Conservation (phyloP, 352 stramenopile genomes). For the Globisporangium paddicum region DNA sequence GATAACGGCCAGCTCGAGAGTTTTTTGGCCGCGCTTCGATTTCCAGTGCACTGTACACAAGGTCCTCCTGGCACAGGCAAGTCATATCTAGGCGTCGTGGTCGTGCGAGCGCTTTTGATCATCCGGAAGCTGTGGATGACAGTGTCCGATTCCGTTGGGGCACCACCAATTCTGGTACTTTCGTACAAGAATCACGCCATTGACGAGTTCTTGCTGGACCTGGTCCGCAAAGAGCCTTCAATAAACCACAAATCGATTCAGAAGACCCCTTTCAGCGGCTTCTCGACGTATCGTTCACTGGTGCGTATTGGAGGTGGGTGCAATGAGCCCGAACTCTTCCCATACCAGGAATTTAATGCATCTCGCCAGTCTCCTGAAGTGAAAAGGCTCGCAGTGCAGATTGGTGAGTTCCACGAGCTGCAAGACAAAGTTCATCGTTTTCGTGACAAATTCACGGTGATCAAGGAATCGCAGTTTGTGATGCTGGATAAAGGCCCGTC, state of each 20-base stretch:
- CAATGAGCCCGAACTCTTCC: constrained; percentile 47
- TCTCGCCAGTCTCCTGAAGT: constrained; percentile 14
- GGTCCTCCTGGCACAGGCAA: constrained; percentile 87
- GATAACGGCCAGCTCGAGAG: constrained; percentile 68
- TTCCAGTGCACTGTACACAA: constrained; percentile 85
- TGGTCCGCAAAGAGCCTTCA: constrained; percentile 49
- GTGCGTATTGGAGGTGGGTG: constrained; percentile 67
- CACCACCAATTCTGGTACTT: constrained; percentile 76
- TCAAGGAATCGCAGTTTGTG: constrained; percentile 11
- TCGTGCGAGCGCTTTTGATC: constrained; percentile 75
- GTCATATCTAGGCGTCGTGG: constrained; percentile 84
- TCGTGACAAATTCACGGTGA: constrained; percentile 7
- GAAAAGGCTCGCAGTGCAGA: constrained; percentile 14
- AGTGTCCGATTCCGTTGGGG: constrained; percentile 53
- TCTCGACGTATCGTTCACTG: constrained; percentile 39
- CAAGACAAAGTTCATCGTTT: constrained; percentile 19
- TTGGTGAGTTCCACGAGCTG: constrained; percentile 27
- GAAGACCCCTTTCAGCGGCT: constrained; percentile 17
- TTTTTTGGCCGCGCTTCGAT: constrained; percentile 68
- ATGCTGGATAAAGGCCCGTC: background rate
- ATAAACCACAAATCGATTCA: constrained; percentile 19
- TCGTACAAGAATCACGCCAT: constrained; percentile 90
- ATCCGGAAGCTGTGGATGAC: constrained; percentile 70
- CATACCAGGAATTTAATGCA: constrained; percentile 33
- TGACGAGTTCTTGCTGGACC: constrained; percentile 80